Base-by-base conservation (phyloP, 805 yeast species). In the Yamadazyma sp. region DNA sequence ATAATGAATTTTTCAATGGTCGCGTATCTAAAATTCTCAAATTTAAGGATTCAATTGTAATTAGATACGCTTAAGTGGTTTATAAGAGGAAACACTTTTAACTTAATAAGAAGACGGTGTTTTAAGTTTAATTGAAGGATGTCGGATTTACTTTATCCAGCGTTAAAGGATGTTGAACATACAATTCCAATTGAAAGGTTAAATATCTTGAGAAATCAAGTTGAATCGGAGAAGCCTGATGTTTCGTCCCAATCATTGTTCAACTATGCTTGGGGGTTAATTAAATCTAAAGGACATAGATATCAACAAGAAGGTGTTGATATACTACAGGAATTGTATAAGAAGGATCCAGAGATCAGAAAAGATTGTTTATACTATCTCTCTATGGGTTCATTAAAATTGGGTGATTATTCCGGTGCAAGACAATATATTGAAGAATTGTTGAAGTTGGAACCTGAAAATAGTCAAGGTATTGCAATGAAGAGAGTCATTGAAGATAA, bases 221-320 rank as follows among this genome's bases (percentile, higher is more conserved):
- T 86, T 26, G 75, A 78, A 18, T 69, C 82, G 1, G 98, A 93
- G 55, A 80, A 84, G 21, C 95, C 93, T 4, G 67, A 73, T 25
- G 88, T 86, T 0, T 72, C 89, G 0, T 73, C 85, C 0, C 97
- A 88, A 57, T 82, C 96, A 2, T 76, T 80, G 39, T 93, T 93
- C 72, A 93, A 94, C 60, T 86, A 85, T 50, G 95, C 97, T 0
- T 93, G 99, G 98, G 98, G 94, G 3, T 67, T 93, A 33, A 76
- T 94, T 43, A 89, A 87, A 56, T 80, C 95, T 2, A 54, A 59
- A 33, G 69, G 71, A 32, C 66, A 69, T 15, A 71, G 68, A 25
- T 82, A 85, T 42, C 94, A 86, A 52, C 72, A 82, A 48, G 70
- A 82, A 33, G 99, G 98, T 0, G 78, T 93, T 12, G 80, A 76